These are phyloP conservation scores for Kwoniella botswanensis DNA, from an alignment of 768 basidiomycete species.

Conservation along the genomic window DNA sequence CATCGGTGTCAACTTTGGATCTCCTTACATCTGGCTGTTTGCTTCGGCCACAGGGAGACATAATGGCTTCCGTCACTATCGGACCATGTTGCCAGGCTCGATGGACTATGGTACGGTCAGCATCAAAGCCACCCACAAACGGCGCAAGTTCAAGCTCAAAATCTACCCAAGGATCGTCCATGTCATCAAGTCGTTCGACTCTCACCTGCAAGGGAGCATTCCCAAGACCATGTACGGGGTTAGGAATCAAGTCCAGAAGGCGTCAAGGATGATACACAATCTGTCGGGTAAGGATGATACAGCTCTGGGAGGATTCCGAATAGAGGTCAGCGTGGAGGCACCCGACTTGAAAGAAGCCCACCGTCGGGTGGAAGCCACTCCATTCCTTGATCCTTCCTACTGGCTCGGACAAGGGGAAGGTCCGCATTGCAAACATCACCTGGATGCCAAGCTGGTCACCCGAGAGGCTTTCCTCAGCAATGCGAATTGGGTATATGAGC, in stretches of 20 bases:
- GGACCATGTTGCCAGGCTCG: too few relatives aligned
- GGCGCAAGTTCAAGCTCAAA: slow-evolving; percentile 24
- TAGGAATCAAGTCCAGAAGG: slow-evolving; percentile 1
- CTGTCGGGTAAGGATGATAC: slow-evolving; percentile 7
- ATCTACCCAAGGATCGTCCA: slow-evolving; percentile 37
- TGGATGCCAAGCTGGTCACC: slow-evolving; percentile 13
- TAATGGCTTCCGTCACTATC: too few relatives aligned
- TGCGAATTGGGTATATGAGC: slow-evolving; percentile 36
- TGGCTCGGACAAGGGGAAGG: slow-evolving; percentile 24
- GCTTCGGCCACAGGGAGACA: too few relatives aligned
- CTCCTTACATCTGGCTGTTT: too few relatives aligned
- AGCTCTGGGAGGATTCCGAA: slow-evolving; percentile 32
- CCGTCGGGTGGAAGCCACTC: slow-evolving; percentile 21
- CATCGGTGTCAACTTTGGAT: too few relatives aligned
- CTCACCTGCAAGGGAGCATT: slow-evolving; percentile 26
- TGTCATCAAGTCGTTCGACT: slow-evolving; percentile 44
- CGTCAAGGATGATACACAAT: slow-evolving; percentile 28
- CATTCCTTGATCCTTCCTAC: slow-evolving; percentile 22
- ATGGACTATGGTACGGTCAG: neutral
- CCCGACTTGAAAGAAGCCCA: too few relatives aligned
- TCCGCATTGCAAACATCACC: neutral
- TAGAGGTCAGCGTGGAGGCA: slow-evolving; percentile 37
- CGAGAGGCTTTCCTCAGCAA: slow-evolving; percentile 25
- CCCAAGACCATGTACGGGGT: slow-evolving; percentile 23
- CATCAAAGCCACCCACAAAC: slow-evolving; percentile 11